A percentile compares a stretch with the other conserved stretches of the same genome.
phyloP scores from a whole-genome alignment of 768 basidiomycete species.

The Rhodosporidiobolus sp. region DNA sequence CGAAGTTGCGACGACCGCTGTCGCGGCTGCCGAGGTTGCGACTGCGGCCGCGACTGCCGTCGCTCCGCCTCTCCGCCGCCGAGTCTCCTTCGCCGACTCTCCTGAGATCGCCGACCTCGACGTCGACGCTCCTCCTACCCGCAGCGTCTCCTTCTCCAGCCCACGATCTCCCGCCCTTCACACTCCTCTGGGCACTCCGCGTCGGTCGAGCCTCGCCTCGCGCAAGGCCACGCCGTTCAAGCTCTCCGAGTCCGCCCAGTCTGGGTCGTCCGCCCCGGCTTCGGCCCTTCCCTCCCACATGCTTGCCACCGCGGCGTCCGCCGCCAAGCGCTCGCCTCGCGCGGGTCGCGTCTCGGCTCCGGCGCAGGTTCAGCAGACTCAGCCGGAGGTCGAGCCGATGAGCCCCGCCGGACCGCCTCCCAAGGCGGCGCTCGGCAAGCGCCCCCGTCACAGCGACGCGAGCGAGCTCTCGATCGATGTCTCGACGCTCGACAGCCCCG shows the following conservation, averaged over 20 bases:
- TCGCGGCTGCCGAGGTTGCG: no score
- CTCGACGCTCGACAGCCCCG: constrained; percentile 8
- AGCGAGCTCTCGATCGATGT: constrained; percentile 13
- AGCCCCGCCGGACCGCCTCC: not conserved
- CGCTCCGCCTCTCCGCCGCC: no score
- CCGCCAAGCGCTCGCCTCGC: not conserved
- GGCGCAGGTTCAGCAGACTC: not conserved
- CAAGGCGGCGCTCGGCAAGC: constrained; percentile 10
- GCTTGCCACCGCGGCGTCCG: not conserved
- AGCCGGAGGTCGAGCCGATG: no score
- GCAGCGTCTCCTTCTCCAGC: not conserved
- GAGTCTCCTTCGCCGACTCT: no score
- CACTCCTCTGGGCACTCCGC: no score
- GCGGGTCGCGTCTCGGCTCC: not conserved
- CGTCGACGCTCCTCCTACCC: not conserved
- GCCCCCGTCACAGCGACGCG: not conserved
- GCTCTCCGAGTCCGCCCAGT: not conserved
- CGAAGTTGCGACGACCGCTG: no score
- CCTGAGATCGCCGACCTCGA: no score
- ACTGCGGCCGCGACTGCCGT: no score
- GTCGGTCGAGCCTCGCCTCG: not conserved
- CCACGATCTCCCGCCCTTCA: not conserved
- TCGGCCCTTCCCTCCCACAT: constrained; percentile 2
- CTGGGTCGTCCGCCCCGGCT: no score
- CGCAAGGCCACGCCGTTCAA: not conserved